These are phyloP conservation scores for Botrytis hyacinthi DNA, from an alignment of 2,329 filamentous ascomycete genomes.

Conservation along the genomic window DNA sequence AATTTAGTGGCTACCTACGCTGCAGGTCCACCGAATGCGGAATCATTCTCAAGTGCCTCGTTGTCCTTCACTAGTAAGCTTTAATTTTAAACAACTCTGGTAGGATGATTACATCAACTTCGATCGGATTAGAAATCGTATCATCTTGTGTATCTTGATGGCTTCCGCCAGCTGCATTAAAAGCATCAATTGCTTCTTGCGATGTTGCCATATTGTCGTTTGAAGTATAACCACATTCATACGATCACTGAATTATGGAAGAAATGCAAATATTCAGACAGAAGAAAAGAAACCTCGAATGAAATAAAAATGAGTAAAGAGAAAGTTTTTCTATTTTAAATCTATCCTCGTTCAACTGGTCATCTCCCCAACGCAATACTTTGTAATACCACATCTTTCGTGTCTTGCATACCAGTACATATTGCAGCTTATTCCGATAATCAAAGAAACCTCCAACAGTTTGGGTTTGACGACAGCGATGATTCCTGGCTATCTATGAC, in stretches of 20 bases:
- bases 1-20: neutral
- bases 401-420: constrained; percentile 9
- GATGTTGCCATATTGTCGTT: constrained; percentile 13
- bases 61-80: constrained; percentile 15
- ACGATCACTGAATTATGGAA: neutral
- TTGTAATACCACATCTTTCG: constrained; percentile 12
- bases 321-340: neutral
- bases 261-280: neutral
- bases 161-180: constrained; percentile 1
- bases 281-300: neutral
- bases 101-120: constrained; percentile 16
- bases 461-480: constrained; percentile 13
- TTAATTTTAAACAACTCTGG: too few relatives aligned
- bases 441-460: constrained; percentile 1
- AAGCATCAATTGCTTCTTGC: constrained; percentile 13
- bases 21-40: constrained; percentile 6
- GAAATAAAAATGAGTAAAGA: neutral
- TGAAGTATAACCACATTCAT: neutral
- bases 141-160: neutral
- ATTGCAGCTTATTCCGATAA: constrained; percentile 11
- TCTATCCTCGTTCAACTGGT: neutral
- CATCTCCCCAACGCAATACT: constrained; percentile 8
- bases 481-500: constrained; percentile 8
- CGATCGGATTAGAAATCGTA: neutral
- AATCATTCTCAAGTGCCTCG: constrained; percentile 11